Base-by-base conservation (phyloP, 257 asterid species). In the Buddleja alternifolia region DNA sequence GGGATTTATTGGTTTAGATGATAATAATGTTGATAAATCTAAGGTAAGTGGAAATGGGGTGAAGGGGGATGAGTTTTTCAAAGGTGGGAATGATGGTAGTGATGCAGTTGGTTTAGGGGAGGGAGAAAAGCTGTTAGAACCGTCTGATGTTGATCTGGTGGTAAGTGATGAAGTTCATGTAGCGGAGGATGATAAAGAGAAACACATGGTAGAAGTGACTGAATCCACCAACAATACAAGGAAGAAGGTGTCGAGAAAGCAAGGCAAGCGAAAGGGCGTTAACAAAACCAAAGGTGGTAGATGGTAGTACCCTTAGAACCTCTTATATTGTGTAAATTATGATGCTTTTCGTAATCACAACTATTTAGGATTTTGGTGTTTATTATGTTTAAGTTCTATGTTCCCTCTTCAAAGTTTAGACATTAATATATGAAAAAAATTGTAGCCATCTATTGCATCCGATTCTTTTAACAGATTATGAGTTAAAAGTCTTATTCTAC, bases 1-100 rank as follows among this genome's bases (percentile, higher is more conserved):
- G 74, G 97, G 97, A 42, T 86, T 90, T 75, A 36, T 46, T 23
- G 77, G 83, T 63, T 65, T 62, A 41, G 81, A 69, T 59, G 72
- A 75, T 74, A 53, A 10, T 6, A 37, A 37, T 37, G 54, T 40
- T 41, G 44, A 16, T 40, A 71, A 61, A 60, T 10, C 17, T 3
- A 46, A 62, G 63, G 58, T 39, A 66, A 55, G 17, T 19, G 77
- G 70, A 29, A 71, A 47, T n/a, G 0, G 16, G 60, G 77, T 61
- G 58, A 68, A 54, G 53, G 79, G 44, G 45, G 42, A 39, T 53
- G 76, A 60, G 63, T 57, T 58, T 42, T 32, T 63, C 67, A 75
- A 47, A 56, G 73, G 64, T 72, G 75, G 69, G 71, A 63, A 50
- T 71, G 73, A 39, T 36, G 72, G 66, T 70, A 61, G 39, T 29